phyloP scores from a whole-genome alignment of 148 eudicot genomes.

The Pharnaceum exiguum region DNA sequence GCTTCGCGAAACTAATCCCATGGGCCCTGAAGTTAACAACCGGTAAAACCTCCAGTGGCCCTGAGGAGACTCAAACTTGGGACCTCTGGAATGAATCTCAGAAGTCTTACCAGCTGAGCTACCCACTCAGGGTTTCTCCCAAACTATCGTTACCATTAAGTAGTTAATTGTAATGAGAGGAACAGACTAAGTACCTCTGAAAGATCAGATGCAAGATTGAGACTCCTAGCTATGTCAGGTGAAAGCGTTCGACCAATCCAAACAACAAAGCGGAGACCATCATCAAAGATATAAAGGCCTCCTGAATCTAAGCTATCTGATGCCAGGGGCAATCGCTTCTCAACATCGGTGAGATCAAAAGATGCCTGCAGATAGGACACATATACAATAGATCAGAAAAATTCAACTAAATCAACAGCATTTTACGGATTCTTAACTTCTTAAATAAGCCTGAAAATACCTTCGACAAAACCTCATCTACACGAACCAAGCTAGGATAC shows the following conservation, averaged over 20 bases:
- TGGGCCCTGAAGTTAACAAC: no score
- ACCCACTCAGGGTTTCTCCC: no score
- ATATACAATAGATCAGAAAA: background rate
- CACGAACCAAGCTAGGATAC: slow-evolving; percentile 75
- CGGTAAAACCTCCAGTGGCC: no score
- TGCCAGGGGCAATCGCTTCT: slow-evolving; percentile 57
- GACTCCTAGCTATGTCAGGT: slow-evolving; percentile 64
- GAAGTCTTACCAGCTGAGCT: no score
- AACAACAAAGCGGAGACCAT: slow-evolving; percentile 88
- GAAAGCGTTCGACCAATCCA: slow-evolving; percentile 93
- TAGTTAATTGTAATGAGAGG: background rate
- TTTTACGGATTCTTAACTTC: background rate
- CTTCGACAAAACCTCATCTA: slow-evolving; percentile 70
- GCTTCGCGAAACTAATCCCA: no score
- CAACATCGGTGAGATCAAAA: slow-evolving; percentile 37
- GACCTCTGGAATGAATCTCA: no score
- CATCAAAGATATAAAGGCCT: slow-evolving; percentile 86
- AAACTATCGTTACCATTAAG: background rate
- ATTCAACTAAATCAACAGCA: slow-evolving; percentile 13
- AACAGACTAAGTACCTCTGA: slow-evolving; percentile 52
- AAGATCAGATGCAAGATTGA: slow-evolving; percentile 64
- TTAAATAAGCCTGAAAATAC: slow-evolving; percentile 28
- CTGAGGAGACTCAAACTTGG: no score
- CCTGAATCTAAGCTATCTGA: slow-evolving; percentile 86
- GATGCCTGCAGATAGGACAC: slow-evolving; percentile 35